Base-by-base conservation (phyloP, 805 yeast genomes). In the Sugiyamaella americana region DNA sequence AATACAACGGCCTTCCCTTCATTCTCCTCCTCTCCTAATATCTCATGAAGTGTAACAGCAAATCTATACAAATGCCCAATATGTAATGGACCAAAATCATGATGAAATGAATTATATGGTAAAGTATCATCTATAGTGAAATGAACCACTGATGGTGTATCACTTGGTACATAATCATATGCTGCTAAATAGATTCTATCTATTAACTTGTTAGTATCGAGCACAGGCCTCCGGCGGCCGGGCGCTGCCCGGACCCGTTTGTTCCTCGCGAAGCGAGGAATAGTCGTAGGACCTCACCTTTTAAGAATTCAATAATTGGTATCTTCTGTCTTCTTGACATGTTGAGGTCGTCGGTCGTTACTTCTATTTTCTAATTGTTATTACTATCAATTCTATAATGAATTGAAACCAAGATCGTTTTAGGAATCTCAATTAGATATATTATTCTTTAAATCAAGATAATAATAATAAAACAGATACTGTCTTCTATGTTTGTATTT, bases 81-180 rank as follows among this genome's bases (percentile, higher is more conserved):
- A 63, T 91, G 95, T 55, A 93, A 71, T 0, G 98, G 98, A 40
- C 98, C 98, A 66, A 93, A 93, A 65, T 93, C 98, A 53, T 89
- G 74, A 64, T 91, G 96, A 70, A 93, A 93, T n/a, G 94, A 75
- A 61, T 93, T 93, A 65, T 93, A 93, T 3, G 93, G 94, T 40
- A 93, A 74, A 1, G 91, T 80, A 54, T 89, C 95, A 58, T 93
- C 98, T 2, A 93, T 86, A 0, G 98, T 87, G 68, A 93, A 89
- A 65, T 82, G 84, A 1, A 86, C 95, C 37, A 80, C 67, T 30
- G 82, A 82, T 21, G 74, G 76, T 1, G 91, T 83, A 62, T 87
- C 91, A 45, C 70, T 72, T 1, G 98, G 98, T 13, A 78, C 69
- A 52, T 74, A 68, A 61, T 88, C 95, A 62, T 79, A 89, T 3